Evolutionary conservation across 805 yeast genomes (phyloP).

Genomic region (Metschnikowia lunata): DNA sequence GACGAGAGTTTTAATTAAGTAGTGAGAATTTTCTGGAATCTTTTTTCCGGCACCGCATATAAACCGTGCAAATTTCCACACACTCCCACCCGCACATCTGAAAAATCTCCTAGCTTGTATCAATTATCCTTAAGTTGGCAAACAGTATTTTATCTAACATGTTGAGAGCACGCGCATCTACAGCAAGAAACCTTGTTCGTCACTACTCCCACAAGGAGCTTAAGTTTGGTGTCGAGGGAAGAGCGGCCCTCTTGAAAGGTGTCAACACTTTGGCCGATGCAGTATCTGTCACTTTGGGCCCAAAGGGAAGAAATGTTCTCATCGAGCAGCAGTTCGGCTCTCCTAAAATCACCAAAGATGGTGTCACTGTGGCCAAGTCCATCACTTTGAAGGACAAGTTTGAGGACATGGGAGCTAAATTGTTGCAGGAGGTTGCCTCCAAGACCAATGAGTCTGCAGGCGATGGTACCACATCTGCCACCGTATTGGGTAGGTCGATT

Average conservation of each 20-base stretch:
- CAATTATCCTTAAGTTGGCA: too few species aligned
- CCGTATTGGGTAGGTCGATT: constrained; percentile 92
- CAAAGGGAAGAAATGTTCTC: constrained; percentile 94
- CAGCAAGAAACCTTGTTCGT: constrained; percentile 44
- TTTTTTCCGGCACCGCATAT: constrained; percentile 4
- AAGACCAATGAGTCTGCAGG: constrained; percentile 98
- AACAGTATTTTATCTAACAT: constrained; percentile 18
- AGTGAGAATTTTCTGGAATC: constrained; percentile 17
- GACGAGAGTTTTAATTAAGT: too few species aligned
- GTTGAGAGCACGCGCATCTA: constrained; percentile 49
- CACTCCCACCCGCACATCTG: not conserved
- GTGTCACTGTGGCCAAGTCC: constrained; percentile 93
- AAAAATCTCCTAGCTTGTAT: not conserved
- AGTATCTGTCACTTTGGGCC: constrained; percentile 94
- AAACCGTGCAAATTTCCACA: too few species aligned
- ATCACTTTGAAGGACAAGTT: constrained; percentile 81
- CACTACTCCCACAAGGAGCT: constrained; percentile 78
- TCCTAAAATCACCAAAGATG: constrained; percentile 98
- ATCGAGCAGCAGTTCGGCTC: constrained; percentile 96
- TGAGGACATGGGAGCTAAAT: constrained; percentile 94
- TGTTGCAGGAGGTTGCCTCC: constrained; percentile 93
- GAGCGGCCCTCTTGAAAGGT: constrained; percentile 91
- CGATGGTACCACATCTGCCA: constrained; percentile 98
- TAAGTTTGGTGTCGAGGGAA: constrained; percentile 95
- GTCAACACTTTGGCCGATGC: constrained; percentile 95